A percentile compares a stretch with the other conserved stretches of the same genome.
These are phyloP conservation scores for Gossypium bickii DNA, from an alignment of 345 rosid species.

Conservation along the genomic window DNA sequence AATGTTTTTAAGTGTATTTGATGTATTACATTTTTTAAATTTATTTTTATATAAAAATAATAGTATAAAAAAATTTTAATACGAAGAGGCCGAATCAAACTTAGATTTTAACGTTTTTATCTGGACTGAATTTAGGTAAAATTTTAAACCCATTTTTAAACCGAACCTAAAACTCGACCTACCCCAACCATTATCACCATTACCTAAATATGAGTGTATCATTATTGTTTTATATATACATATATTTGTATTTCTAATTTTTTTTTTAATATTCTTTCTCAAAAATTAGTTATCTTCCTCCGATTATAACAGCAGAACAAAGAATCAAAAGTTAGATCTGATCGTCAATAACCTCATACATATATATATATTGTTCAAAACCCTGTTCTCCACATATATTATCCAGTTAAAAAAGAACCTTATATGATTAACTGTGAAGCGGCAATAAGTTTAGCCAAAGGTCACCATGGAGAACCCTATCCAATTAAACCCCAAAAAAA, in stretches of 20 bases:
- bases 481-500: background rate
- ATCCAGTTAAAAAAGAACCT: background rate
- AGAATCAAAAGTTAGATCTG: background rate
- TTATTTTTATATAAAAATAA: too few relatives aligned
- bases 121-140: fast-evolving
- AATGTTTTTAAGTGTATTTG: too few relatives aligned
- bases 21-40: too few relatives aligned
- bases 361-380: background rate
- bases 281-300: too few relatives aligned
- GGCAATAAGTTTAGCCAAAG: background rate
- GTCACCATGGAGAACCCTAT: background rate
- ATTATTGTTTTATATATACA: too few relatives aligned
- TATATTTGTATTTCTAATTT: too few relatives aligned
- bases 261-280: too few relatives aligned
- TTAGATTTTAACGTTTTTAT: too few relatives aligned
- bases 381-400: background rate
- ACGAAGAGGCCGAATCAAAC: fast-evolving
- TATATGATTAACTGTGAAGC: background rate
- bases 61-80: too few relatives aligned
- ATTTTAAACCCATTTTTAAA: too few relatives aligned
- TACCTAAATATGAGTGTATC: too few relatives aligned
- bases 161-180: fast-evolving
- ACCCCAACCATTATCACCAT: too few relatives aligned
- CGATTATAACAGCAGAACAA: background rate
- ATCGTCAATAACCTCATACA: background rate